phyloP scores from a whole-genome alignment of 2,329 filamentous ascomycete species.

The Fusarium sacchari region DNA sequence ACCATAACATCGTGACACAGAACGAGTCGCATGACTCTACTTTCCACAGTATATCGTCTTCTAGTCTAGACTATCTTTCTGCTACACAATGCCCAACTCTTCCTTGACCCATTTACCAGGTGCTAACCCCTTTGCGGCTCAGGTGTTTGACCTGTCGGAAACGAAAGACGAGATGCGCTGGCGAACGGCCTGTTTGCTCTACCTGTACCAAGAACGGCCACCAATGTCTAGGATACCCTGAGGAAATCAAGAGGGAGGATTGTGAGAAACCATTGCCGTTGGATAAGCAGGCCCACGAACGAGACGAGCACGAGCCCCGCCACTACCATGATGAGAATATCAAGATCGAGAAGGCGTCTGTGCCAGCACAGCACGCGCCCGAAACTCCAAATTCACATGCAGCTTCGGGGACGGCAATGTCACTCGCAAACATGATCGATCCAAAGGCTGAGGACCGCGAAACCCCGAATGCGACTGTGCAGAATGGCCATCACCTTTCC shows the following conservation, averaged over 20 bases:
- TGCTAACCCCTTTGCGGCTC: slow-evolving; percentile 31
- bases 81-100: background rate
- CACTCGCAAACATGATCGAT: slow-evolving; percentile 21
- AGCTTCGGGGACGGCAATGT: slow-evolving; percentile 10
- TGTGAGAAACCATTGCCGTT: slow-evolving; percentile 36
- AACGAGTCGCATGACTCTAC: background rate
- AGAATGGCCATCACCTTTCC: slow-evolving; percentile 9
- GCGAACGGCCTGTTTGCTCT: slow-evolving; percentile 76
- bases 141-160: slow-evolving; percentile 68
- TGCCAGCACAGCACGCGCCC: slow-evolving; percentile 16
- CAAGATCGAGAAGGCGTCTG: slow-evolving; percentile 44
- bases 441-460: slow-evolving; percentile 17
- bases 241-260: slow-evolving; percentile 59
- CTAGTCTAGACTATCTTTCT: background rate
- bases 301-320: slow-evolving; percentile 43
- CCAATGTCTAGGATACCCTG: slow-evolving; percentile 73
- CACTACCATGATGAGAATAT: slow-evolving; percentile 51
- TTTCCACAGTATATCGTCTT: background rate
- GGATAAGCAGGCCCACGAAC: slow-evolving; percentile 21
- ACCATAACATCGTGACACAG: background rate
- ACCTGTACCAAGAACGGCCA: slow-evolving; percentile 79
- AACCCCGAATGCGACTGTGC: background rate
- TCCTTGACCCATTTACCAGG: background rate
- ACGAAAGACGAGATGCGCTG: slow-evolving; percentile 79
- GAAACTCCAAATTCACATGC: slow-evolving; percentile 20